These are phyloP conservation scores for Podila epigama DNA, from an alignment of 192 early-diverging fungal genomes.

Conservation along the genomic window DNA sequence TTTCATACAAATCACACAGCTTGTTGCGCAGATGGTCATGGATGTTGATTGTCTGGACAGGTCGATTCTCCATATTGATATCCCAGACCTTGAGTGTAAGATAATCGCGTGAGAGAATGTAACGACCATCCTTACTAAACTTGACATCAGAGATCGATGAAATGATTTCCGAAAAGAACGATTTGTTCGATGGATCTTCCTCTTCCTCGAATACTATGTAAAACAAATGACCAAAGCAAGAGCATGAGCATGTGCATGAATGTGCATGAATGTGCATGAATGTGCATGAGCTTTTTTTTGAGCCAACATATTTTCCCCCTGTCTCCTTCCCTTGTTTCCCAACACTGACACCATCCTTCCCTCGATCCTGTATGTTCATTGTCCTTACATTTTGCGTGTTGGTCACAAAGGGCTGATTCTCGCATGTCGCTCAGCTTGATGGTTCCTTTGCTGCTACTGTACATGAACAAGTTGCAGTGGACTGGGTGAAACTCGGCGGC, in stretches of 20 bases:
- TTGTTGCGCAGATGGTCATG: slow-evolving; percentile 96
- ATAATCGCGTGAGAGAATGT: slow-evolving; percentile 97
- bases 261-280: too few species aligned
- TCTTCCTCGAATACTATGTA: slow-evolving; percentile 89
- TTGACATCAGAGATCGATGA: slow-evolving; percentile 97
- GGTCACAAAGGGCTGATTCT: slow-evolving; percentile 92
- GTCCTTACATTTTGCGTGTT: slow-evolving; percentile 84
- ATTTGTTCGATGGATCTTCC: slow-evolving; percentile 93
- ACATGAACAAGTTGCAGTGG: slow-evolving; percentile 98
- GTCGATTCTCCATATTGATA: slow-evolving; percentile 95
- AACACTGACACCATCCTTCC: too few species aligned
- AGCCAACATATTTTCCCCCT: too few species aligned
- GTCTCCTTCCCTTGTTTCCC: too few species aligned
- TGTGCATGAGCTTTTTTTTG: too few species aligned
- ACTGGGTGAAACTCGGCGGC: slow-evolving; percentile 96
- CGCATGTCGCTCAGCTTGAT: slow-evolving; percentile 99
- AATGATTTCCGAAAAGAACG: slow-evolving; percentile 99
- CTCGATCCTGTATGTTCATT: too few species aligned
- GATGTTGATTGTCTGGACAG: slow-evolving; percentile 94
- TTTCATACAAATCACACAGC: slow-evolving; percentile 99
- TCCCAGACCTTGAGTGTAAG: slow-evolving; percentile 99
- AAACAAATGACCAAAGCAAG: background rate
- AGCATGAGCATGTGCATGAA: background rate
- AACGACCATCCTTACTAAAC: slow-evolving; percentile 95
- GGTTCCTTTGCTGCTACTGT: slow-evolving; percentile 97